Evolutionary conservation across 106 monocot species (phyloP).

Genomic region (Triglochin maritima): DNA sequence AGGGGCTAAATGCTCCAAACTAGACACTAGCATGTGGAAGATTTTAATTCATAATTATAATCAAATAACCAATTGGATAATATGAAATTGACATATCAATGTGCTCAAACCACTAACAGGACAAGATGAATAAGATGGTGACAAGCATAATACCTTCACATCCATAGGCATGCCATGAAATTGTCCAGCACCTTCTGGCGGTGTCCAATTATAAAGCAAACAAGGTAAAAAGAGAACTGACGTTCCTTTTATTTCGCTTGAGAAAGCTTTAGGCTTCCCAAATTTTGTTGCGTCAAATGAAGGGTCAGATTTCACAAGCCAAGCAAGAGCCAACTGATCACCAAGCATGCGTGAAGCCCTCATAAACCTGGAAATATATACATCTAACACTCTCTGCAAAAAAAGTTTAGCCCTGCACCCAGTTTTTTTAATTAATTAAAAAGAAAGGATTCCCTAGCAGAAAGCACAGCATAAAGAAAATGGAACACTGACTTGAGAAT

Average conservation of each 20-base stretch:
- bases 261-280: constrained; percentile 40
- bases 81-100: neutral
- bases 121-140: too few relatives aligned
- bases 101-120: too few relatives aligned
- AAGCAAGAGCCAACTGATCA: constrained; percentile 84
- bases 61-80: neutral
- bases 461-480: neutral
- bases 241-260: constrained; percentile 40
- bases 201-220: constrained; percentile 92
- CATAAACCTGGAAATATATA: constrained; percentile 61
- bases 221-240: constrained; percentile 81
- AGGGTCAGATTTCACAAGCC: constrained; percentile 57
- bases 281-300: constrained; percentile 43
- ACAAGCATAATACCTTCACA: constrained; percentile 47
- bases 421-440: constrained; percentile 3
- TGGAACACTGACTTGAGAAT: constrained; percentile 53
- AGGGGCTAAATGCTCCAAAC: too few relatives aligned
- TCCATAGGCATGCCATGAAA: constrained; percentile 98
- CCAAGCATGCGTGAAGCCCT: constrained; percentile 91
- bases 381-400: constrained; percentile 67
- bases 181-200: constrained; percentile 96
- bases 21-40: too few relatives aligned
- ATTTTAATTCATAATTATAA: too few relatives aligned
- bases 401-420: constrained; percentile 53
- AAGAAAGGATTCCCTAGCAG: neutral